Percentiles rank a stretch among this genome's conserved stretches.
These are phyloP conservation scores for Biscogniauxia mediterranea DNA, from an alignment of 2,329 filamentous ascomycete genomes.

Conservation along the genomic window DNA sequence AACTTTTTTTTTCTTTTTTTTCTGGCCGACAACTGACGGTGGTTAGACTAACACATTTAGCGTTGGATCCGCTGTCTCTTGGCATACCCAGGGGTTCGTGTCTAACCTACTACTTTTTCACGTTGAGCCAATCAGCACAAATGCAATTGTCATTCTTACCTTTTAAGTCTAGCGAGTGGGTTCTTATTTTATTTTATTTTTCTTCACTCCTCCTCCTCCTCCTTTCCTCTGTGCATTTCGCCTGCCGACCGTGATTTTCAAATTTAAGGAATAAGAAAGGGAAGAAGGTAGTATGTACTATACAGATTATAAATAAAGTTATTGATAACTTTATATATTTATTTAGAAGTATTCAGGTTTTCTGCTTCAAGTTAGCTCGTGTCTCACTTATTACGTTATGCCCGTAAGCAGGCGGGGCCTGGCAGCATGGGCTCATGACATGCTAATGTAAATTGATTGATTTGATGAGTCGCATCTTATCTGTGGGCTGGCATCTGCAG, in stretches of 20 bases:
- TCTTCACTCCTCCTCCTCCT: not conserved
- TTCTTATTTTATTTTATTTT: not conserved
- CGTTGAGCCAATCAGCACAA: not conserved
- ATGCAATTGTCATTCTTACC: not conserved
- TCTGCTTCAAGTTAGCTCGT: no score
- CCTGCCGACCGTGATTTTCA: no score
- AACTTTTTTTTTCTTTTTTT: not conserved
- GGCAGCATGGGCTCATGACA: not conserved
- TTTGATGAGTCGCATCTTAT: not conserved
- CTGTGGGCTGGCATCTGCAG: slow-evolving; percentile 7
- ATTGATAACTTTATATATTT: no score
- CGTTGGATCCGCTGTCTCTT: not conserved
- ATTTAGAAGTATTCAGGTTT: not conserved
- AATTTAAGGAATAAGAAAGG: no score
- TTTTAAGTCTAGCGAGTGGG: not conserved
- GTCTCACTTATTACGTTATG: not conserved
- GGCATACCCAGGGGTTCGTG: not conserved
- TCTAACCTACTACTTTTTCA: not conserved
- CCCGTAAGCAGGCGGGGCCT: not conserved
- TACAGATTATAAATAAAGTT: no score
- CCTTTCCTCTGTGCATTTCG: not conserved
- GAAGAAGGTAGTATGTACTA: no score
- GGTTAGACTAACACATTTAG: not conserved
- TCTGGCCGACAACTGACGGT: not conserved
- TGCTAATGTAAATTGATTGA: not conserved